A percentile compares a stretch with the other conserved stretches of the same genome.
Evolutionary conservation across 2,329 filamentous ascomycete species (phyloP).

Genomic region (Fusarium sp.): DNA sequence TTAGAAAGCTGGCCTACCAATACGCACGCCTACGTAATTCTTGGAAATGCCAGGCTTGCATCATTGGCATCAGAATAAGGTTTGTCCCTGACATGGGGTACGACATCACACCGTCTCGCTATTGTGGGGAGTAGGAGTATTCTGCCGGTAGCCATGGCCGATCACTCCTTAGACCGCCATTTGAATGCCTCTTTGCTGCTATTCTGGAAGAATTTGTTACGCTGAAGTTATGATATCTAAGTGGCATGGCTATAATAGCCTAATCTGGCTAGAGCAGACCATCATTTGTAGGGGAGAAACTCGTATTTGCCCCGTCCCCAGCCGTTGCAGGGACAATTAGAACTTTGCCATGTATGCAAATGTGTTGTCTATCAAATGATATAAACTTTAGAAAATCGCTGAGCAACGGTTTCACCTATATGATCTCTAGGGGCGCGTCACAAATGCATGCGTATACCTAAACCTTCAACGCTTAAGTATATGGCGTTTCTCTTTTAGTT

Average conservation of each 20-base stretch:
- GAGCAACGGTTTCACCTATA: neutral
- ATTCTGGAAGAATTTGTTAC: neutral
- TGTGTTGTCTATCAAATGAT: neutral
- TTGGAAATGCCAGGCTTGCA: too few species aligned
- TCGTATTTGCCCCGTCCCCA: neutral
- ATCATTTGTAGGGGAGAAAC: neutral
- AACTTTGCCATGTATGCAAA: neutral
- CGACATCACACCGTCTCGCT: neutral
- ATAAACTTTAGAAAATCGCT: neutral
- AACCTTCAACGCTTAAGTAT: neutral
- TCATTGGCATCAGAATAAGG: neutral
- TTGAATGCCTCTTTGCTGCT: neutral
- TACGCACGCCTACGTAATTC: neutral
- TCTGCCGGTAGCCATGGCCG: neutral
- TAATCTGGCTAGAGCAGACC: neutral
- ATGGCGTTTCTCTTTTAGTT: neutral
- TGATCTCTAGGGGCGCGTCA: neutral
- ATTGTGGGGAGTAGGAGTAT: neutral
- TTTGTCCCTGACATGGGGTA: neutral
- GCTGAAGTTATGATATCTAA: neutral
- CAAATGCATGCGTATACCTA: neutral
- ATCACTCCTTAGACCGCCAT: neutral
- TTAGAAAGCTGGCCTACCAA: neutral
- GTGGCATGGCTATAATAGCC: neutral
- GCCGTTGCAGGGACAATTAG: neutral